Conservation (phyloP, 2,329 filamentous ascomycete species). For the Penicillium psychrosexuale region DNA sequence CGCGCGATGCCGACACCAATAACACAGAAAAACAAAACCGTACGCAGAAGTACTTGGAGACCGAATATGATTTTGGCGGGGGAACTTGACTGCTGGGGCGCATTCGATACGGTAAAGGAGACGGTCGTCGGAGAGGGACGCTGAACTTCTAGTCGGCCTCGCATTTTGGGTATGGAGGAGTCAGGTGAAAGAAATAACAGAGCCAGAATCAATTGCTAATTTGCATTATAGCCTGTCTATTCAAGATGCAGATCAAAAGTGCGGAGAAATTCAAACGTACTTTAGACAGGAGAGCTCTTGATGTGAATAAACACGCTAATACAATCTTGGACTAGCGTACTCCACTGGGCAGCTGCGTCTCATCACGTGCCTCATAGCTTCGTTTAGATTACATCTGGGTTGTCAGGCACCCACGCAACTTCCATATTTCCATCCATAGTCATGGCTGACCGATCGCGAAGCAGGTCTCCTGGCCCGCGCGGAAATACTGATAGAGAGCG, state of each 20-base stretch:
- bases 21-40: slow-evolving; percentile 43
- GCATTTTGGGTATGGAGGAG: slow-evolving; percentile 49
- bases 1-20: slow-evolving; percentile 38
- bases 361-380: slow-evolving; percentile 25
- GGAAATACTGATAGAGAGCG: slow-evolving; percentile 36
- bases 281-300: slow-evolving; percentile 14
- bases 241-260: neutral
- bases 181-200: neutral
- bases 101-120: slow-evolving; percentile 86
- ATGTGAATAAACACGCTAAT: slow-evolving; percentile 12
- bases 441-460: slow-evolving; percentile 41
- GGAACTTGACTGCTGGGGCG: slow-evolving; percentile 52
- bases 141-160: slow-evolving; percentile 49
- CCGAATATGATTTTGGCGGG: slow-evolving; percentile 46
- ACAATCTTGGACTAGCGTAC: slow-evolving; percentile 2
- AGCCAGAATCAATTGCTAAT: neutral
- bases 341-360: slow-evolving; percentile 3
- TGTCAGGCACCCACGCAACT: slow-evolving; percentile 20
- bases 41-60: slow-evolving; percentile 45
- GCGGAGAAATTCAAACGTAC: neutral
- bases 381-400: slow-evolving; percentile 17
- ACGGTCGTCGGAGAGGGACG: slow-evolving; percentile 81
- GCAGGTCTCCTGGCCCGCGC: slow-evolving; percentile 43
- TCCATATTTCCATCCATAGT: slow-evolving; percentile 14
- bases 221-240: slow-evolving; percentile 1